These are phyloP conservation scores for Colletotrichum camelliae DNA, from an alignment of 2,329 filamentous ascomycete species.

Conservation along the genomic window DNA sequence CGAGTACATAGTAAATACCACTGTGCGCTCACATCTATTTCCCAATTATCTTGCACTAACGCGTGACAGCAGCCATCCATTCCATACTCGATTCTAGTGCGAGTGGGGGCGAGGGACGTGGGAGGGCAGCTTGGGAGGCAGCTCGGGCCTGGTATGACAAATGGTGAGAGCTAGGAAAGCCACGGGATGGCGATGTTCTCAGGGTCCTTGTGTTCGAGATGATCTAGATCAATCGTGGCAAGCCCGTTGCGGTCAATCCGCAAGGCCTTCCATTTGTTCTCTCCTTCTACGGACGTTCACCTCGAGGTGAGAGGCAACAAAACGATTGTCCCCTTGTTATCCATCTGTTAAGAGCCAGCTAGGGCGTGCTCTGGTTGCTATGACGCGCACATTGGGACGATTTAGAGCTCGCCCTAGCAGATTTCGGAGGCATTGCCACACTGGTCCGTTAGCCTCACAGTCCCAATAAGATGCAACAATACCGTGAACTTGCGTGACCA, in stretches of 20 bases:
- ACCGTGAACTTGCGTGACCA: constrained; percentile 18
- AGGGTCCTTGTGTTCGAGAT: not conserved
- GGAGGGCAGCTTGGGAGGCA: not conserved
- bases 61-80: constrained; percentile 4
- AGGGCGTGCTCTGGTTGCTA: not conserved
- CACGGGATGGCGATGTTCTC: not conserved
- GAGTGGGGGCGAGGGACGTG: not conserved
- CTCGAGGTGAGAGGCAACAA: not conserved
- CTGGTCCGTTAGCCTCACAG: constrained; percentile 1
- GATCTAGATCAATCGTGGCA: not conserved
- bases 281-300: not conserved
- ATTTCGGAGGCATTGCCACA: not conserved
- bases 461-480: constrained; percentile 16
- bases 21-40: constrained; percentile 7
- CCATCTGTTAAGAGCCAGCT: not conserved
- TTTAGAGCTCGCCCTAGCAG: not conserved
- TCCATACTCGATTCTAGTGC: not conserved
- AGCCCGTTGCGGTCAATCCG: not conserved
- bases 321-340: not conserved
- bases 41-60: constrained; percentile 1
- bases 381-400: constrained; percentile 11
- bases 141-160: not conserved
- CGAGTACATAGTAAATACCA: constrained; percentile 3
- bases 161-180: not conserved
- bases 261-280: not conserved